Evolutionary conservation across 306 rosid species (phyloP).

Genomic region (Quercus aquifolioides): DNA sequence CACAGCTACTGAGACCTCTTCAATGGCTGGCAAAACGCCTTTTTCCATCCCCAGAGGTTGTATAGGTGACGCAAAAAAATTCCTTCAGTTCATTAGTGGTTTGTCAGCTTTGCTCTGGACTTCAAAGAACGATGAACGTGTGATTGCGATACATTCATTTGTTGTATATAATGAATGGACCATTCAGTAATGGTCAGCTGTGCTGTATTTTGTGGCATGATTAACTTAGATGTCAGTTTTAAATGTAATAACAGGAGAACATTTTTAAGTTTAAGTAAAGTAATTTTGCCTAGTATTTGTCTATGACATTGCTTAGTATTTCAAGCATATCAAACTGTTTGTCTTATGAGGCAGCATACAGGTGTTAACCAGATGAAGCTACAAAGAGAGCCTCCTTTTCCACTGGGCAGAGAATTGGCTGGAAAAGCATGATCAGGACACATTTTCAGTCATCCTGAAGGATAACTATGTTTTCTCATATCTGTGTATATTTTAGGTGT

Average conservation of each 20-base stretch:
- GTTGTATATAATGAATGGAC: slow-evolving; percentile 46
- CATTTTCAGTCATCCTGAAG: too few species aligned
- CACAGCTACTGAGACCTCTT: slow-evolving; percentile 62
- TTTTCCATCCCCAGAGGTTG: slow-evolving; percentile 60
- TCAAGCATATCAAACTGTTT: too few species aligned
- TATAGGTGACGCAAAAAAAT: slow-evolving; percentile 36
- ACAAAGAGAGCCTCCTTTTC: too few species aligned
- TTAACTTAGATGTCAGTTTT: not conserved
- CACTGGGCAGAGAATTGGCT: too few species aligned
- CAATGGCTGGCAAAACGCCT: slow-evolving; percentile 73
- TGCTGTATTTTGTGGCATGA: slow-evolving; percentile 24
- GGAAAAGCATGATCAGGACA: too few species aligned
- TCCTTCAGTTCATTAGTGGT: slow-evolving; percentile 18
- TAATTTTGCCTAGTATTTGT: too few species aligned
- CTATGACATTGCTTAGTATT: too few species aligned
- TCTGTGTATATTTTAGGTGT: too few species aligned
- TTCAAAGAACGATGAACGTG: slow-evolving; percentile 27
- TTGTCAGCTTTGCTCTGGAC: slow-evolving; percentile 34
- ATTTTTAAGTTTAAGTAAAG: not conserved
- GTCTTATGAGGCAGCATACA: too few species aligned
- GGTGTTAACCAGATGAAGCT: too few species aligned
- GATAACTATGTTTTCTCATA: too few species aligned
- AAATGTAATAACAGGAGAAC: not conserved
- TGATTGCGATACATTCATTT: slow-evolving; percentile 39
- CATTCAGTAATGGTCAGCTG: slow-evolving; percentile 15